Conservation (phyloP, 1,139 yeast species). For the Sugiyamaella paludigena region DNA sequence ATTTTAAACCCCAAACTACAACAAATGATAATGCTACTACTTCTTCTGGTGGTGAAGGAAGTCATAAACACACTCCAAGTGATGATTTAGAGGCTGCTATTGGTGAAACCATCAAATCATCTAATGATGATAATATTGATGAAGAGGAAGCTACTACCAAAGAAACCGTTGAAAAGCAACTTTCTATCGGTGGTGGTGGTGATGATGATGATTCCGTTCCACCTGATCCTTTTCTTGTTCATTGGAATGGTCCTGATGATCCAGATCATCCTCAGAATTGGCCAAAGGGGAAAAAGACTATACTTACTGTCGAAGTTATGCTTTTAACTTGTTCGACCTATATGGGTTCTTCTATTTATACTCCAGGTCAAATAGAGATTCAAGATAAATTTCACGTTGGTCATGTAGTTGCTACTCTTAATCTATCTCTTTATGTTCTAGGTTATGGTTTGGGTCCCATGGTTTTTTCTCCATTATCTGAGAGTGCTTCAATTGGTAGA, state of each 20-base stretch:
- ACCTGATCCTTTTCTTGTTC: conserved; percentile 16
- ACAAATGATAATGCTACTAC: not conserved
- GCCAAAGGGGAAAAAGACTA: conserved; percentile 42
- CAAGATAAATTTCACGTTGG: conserved; percentile 46
- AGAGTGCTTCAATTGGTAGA: conserved; percentile 51
- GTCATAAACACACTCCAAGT: conserved; percentile 6
- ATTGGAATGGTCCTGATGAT: conserved; percentile 51
- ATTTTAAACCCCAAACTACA: conserved; percentile 17
- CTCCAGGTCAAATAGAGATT: conserved; percentile 52
- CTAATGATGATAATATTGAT: conserved; percentile 1
- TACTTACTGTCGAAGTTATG: conserved; percentile 43
- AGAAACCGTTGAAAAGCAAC: conserved; percentile 4
- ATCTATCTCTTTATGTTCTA: conserved; percentile 53
- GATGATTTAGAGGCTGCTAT: conserved; percentile 3
- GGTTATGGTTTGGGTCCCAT: conserved; percentile 58
- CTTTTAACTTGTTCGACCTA: conserved; percentile 52
- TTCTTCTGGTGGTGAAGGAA: not conserved
- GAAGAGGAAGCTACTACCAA: conserved; percentile 5
- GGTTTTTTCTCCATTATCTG: conserved; percentile 54
- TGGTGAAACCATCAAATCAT: not conserved
- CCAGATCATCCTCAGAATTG: conserved; percentile 59
- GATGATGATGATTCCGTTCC: not conserved
- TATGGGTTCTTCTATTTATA: conserved; percentile 58
- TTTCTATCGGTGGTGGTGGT: not conserved
- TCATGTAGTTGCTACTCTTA: conserved; percentile 47